These are phyloP conservation scores for Cytauxzoon felis DNA, from an alignment of 169 alveolate genomes.

Conservation along the genomic window DNA sequence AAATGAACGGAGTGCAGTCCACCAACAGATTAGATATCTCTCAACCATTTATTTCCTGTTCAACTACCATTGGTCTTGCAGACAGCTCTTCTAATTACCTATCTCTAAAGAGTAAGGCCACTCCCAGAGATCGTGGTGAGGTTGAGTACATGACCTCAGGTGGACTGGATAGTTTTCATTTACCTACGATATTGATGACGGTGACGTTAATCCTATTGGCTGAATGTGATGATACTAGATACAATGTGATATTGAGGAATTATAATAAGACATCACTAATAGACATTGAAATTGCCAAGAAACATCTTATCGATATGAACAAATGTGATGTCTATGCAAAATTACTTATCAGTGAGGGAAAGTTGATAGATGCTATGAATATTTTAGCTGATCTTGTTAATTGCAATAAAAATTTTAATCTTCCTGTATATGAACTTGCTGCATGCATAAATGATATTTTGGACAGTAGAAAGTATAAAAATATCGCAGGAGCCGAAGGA, in stretches of 20 bases:
- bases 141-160: too few species aligned
- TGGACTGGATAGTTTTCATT: too few species aligned
- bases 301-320: conserved; percentile 46
- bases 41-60: too few species aligned
- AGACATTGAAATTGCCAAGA: conserved; percentile 24
- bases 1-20: too few species aligned
- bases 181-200: conserved; percentile 18
- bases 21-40: too few species aligned
- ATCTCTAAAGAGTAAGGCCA: conserved; percentile 2
- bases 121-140: too few species aligned
- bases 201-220: conserved; percentile 44
- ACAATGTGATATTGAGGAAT: conserved; percentile 33
- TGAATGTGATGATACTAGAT: conserved; percentile 57
- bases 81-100: not conserved
- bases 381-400: conserved; percentile 36
- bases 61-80: too few species aligned
- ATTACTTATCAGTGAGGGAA: conserved; percentile 33
- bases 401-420: too few species aligned
- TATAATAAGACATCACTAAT: conserved; percentile 22
- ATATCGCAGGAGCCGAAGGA: too few species aligned
- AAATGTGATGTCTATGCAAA: conserved; percentile 52
- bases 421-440: conserved; percentile 42
- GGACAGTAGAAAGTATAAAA: conserved; percentile 7
- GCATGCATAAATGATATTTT: conserved; percentile 36
- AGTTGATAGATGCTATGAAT: conserved; percentile 52